phyloP scores from a whole-genome alignment of 2,329 filamentous ascomycete genomes.

The Talaromyces sp. region DNA sequence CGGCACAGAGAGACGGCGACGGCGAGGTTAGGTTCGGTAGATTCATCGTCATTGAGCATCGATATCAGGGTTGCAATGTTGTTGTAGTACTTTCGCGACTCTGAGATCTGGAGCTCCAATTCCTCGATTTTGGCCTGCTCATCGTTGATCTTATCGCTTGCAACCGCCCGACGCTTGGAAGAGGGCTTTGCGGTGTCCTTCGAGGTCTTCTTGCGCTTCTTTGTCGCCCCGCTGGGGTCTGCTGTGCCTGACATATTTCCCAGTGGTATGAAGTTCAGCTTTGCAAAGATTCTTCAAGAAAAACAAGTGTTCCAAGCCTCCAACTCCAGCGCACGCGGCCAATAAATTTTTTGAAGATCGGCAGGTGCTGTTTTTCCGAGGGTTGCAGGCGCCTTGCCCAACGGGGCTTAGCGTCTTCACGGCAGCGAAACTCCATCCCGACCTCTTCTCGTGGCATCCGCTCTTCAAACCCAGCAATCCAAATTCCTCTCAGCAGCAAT shows the following conservation, averaged over 20 bases:
- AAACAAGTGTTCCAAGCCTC: slow-evolving; percentile 12
- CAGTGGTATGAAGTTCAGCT: slow-evolving; percentile 20
- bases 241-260: slow-evolving; percentile 2
- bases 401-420: slow-evolving; percentile 29
- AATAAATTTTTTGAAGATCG: background rate
- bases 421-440: slow-evolving; percentile 31
- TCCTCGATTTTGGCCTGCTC: slow-evolving; percentile 61
- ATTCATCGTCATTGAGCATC: slow-evolving; percentile 42
- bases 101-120: slow-evolving; percentile 73
- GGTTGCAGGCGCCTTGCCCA: slow-evolving; percentile 16
- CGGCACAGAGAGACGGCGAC: slow-evolving; percentile 78
- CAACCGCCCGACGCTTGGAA: slow-evolving; percentile 41
- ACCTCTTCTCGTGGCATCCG: slow-evolving; percentile 36
- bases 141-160: slow-evolving; percentile 45
- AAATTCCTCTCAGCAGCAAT: slow-evolving; percentile 65
- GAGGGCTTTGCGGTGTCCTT: slow-evolving; percentile 30
- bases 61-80: slow-evolving; percentile 71
- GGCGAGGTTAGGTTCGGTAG: slow-evolving; percentile 52
- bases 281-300: slow-evolving; percentile 23
- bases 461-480: slow-evolving; percentile 39
- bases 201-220: slow-evolving; percentile 33
- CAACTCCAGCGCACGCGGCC: background rate
- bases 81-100: slow-evolving; percentile 88
- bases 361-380: slow-evolving; percentile 10
- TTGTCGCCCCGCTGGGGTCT: slow-evolving; percentile 18